These are phyloP conservation scores for Gleditsia sinensis DNA, from an alignment of 306 rosid genomes.

Conservation along the genomic window DNA sequence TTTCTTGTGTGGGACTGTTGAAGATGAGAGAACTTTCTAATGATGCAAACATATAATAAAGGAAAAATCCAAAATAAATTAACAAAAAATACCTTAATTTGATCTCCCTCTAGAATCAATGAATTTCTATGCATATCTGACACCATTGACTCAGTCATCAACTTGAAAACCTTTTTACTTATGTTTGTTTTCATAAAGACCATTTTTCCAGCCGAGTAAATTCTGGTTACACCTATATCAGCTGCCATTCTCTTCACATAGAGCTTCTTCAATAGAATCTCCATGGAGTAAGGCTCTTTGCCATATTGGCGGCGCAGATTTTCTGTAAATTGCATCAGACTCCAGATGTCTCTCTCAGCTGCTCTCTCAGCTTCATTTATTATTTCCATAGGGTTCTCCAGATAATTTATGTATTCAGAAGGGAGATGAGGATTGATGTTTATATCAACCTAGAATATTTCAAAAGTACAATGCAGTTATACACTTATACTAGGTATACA, in stretches of 20 bases:
- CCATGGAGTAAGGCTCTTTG: conserved; percentile 91
- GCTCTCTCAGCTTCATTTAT: conserved; percentile 82
- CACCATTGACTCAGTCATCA: conserved; percentile 74
- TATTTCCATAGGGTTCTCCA: conserved; percentile 91
- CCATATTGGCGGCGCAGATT: conserved; percentile 83
- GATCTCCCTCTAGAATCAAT: conserved; percentile 71
- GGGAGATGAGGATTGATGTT: conserved; percentile 82
- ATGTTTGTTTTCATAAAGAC: conserved; percentile 80
- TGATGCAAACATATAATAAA: not conserved
- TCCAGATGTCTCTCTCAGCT: conserved; percentile 83
- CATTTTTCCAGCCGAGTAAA: conserved; percentile 72
- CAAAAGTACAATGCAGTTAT: conserved; percentile 17
- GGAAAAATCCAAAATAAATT: conserved; percentile 10
- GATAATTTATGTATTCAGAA: conserved; percentile 83
- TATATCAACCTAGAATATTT: conserved; percentile 64
- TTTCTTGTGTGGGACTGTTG: not conserved
- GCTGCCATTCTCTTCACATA: conserved; percentile 97
- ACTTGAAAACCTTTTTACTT: conserved; percentile 69
- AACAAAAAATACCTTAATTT: conserved; percentile 67
- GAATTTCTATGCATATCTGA: conserved; percentile 71
- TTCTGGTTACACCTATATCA: conserved; percentile 76
- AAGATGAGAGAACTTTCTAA: conserved; percentile 16
- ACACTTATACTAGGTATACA: not conserved
- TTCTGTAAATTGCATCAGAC: conserved; percentile 88
- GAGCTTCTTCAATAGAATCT: conserved; percentile 75